Conservation (phyloP, 192 early-diverging fungal species). For the Coemansia sp. region DNA sequence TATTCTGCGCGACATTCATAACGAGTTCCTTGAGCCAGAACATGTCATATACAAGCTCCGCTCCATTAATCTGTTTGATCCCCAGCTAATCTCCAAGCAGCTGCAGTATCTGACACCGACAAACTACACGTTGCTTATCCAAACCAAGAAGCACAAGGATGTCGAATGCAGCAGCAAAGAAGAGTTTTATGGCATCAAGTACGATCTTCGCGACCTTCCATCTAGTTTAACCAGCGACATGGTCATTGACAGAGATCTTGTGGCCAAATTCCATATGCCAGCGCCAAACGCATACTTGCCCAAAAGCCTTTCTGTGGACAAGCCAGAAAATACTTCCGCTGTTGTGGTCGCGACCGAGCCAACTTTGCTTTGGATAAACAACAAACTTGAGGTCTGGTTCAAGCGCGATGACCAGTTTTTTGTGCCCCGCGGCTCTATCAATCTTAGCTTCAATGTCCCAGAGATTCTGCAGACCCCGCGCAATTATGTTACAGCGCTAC, state of each 20-base stretch:
- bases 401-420: slow-evolving; percentile 5
- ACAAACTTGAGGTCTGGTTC: slow-evolving; percentile 4
- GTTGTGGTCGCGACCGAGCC: background rate
- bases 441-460: background rate
- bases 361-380: background rate
- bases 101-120: slow-evolving; percentile 58
- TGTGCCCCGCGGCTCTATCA: background rate
- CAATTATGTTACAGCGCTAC: background rate
- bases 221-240: slow-evolving; percentile 19
- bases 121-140: slow-evolving; percentile 54
- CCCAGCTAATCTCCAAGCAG: slow-evolving; percentile 58
- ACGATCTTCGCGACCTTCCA: slow-evolving; percentile 57
- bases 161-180: slow-evolving; percentile 56
- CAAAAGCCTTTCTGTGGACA: slow-evolving; percentile 57
- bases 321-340: background rate
- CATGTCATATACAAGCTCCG: slow-evolving; percentile 65
- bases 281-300: slow-evolving; percentile 74
- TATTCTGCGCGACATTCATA: slow-evolving; percentile 65
- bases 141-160: slow-evolving; percentile 19
- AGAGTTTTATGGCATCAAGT: slow-evolving; percentile 75
- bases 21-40: slow-evolving; percentile 61
- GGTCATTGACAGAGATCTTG: slow-evolving; percentile 7
- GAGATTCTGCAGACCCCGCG: background rate
- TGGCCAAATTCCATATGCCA: slow-evolving; percentile 62
- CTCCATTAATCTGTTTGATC: slow-evolving; percentile 63